These are phyloP conservation scores for Leccinum obscurum DNA, from an alignment of 768 basidiomycete species.

Conservation along the genomic window DNA sequence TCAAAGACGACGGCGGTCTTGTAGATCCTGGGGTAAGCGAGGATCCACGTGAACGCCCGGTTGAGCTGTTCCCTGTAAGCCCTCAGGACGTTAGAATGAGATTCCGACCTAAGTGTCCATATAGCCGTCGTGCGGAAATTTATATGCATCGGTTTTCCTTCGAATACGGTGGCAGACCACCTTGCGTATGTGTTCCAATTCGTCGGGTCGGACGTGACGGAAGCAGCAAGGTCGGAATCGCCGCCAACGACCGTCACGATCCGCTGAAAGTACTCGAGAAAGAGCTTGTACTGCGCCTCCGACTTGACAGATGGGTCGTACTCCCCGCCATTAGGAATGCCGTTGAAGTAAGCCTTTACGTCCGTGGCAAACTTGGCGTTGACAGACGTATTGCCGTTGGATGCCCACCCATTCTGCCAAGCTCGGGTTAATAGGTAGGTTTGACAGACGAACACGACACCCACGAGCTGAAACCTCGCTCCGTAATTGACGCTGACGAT, in stretches of 20 bases:
- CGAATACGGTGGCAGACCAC: background rate
- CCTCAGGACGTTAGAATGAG: background rate
- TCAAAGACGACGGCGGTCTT: conserved; percentile 1
- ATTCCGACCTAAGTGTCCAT: conserved; percentile 6
- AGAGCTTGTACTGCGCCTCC: conserved; percentile 5
- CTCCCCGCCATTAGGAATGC: conserved; percentile 5
- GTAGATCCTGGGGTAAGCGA: conserved; percentile 1
- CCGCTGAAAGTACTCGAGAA: conserved; percentile 9
- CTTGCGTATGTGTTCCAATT: background rate
- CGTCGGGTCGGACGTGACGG: conserved; percentile 2
- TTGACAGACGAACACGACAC: background rate
- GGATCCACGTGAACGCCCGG: conserved; percentile 6
- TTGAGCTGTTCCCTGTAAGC: background rate
- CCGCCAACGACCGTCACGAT: conserved; percentile 4
- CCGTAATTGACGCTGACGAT: conserved; percentile 6
- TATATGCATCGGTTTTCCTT: background rate
- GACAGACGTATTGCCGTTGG: background rate
- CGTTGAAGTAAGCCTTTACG: conserved; percentile 6
- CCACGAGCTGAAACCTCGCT: conserved; percentile 5
- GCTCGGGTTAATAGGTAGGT: background rate
- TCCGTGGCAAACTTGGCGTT: conserved; percentile 4
- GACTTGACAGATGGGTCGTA: conserved; percentile 4
- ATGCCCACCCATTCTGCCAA: conserved; percentile 6
- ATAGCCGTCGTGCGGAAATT: conserved; percentile 4
- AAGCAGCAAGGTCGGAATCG: background rate